Percentiles rank a stretch among this genome's conserved stretches.
Evolutionary conservation across 23 red algal species (phyloP).

Genomic region (Gracilariopsis chorda): DNA sequence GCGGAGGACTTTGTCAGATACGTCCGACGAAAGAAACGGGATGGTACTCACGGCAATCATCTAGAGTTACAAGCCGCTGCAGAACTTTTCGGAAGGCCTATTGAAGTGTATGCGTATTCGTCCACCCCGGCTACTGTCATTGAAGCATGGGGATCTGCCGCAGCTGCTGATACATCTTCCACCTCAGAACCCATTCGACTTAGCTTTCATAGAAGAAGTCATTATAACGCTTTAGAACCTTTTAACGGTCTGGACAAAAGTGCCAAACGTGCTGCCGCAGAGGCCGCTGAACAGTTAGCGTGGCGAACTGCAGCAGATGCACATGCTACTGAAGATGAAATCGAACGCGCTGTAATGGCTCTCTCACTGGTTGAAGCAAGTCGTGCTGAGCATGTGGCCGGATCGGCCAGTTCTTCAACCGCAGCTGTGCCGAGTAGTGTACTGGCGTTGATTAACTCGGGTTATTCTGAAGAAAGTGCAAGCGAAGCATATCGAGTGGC

Average conservation of each 20-base stretch:
- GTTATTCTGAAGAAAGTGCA: constrained; percentile 41
- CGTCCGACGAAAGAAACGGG: constrained; percentile 52
- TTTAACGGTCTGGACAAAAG: constrained; percentile 18
- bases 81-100: constrained; percentile 40
- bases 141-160: constrained; percentile 28
- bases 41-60: constrained; percentile 72
- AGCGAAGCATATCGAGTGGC: constrained; percentile 53
- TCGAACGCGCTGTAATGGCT: constrained; percentile 50
- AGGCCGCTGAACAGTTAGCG: background rate
- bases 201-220: constrained; percentile 49
- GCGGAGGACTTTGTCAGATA: constrained; percentile 73
- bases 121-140: constrained; percentile 43
- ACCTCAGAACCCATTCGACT: constrained; percentile 37
- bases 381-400: constrained; percentile 10
- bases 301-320: constrained; percentile 23
- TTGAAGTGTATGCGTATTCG: constrained; percentile 62
- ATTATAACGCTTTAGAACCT: constrained; percentile 63
- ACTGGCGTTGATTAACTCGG: constrained; percentile 14
- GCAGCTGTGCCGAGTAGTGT: constrained; percentile 17
- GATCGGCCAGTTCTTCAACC: constrained; percentile 14
- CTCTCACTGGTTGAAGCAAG: constrained; percentile 44
- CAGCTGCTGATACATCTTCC: background rate
- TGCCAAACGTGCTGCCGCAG: background rate
- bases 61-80: constrained; percentile 69
- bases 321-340: constrained; percentile 29